Conservation (phyloP, 345 rosid genomes). For the Euclidium syriacum region DNA sequence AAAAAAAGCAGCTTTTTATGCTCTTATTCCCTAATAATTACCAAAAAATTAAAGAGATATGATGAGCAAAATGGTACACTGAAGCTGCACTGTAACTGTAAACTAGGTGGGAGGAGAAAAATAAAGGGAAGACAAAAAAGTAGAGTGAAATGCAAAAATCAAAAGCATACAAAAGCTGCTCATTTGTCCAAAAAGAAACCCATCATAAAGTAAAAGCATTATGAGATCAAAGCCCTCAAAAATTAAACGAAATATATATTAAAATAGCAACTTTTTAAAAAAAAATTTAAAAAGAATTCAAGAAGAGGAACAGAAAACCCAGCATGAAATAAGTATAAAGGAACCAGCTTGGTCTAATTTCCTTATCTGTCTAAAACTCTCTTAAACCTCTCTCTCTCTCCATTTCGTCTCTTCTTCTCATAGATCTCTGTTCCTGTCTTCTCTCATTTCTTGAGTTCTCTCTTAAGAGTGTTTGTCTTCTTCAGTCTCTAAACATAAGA, state of each 20-base stretch:
- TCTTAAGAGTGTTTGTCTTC: too few species aligned
- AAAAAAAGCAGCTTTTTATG: slow-evolving; percentile 11
- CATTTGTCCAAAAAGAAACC: slow-evolving; percentile 38
- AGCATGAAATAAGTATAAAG: slow-evolving; percentile 36
- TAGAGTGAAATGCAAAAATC: slow-evolving; percentile 35
- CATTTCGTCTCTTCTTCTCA: background rate
- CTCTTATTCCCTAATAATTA: slow-evolving; percentile 33
- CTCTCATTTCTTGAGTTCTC: background rate
- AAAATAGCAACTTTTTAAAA: background rate
- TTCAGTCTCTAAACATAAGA: slow-evolving; percentile 28
- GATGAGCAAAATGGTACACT: slow-evolving; percentile 28
- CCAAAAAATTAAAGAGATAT: slow-evolving; percentile 23
- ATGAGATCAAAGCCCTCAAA: slow-evolving; percentile 23
- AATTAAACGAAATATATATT: background rate
- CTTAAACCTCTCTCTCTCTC: slow-evolving; percentile 21
- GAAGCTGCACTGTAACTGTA: slow-evolving; percentile 30
- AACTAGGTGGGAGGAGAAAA: slow-evolving; percentile 3
- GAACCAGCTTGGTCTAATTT: slow-evolving; percentile 29
- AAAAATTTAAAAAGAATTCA: slow-evolving; percentile 17
- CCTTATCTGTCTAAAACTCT: slow-evolving; percentile 34
- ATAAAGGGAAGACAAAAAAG: slow-evolving; percentile 13
- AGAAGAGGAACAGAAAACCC: slow-evolving; percentile 23
- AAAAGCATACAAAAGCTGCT: slow-evolving; percentile 38
- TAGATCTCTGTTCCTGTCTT: slow-evolving; percentile 3
- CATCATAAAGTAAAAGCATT: slow-evolving; percentile 36